Evolutionary conservation across 179 eudicot genomes (phyloP).

Genomic region (Beta corolliflora): DNA sequence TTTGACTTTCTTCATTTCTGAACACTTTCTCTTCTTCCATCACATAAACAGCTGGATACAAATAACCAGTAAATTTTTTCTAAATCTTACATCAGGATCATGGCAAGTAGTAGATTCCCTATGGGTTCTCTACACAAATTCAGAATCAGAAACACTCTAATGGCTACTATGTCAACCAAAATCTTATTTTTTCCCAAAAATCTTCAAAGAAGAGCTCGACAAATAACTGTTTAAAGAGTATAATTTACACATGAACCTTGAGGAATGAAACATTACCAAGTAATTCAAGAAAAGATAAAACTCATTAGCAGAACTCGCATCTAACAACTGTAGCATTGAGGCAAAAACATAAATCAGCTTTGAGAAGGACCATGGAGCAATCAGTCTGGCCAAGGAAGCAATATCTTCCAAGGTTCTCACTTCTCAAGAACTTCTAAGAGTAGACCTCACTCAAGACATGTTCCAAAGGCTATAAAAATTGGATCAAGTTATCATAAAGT

Average conservation of each 20-base stretch:
- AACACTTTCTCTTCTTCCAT: no score
- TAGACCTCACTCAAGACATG: neutral
- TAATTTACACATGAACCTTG: neutral
- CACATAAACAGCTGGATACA: no score
- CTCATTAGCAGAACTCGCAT: neutral
- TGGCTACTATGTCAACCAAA: no score
- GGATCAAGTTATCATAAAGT: neutral
- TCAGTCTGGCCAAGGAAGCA: neutral
- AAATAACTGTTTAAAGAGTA: neutral
- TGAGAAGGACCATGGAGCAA: neutral
- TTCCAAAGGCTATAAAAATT: neutral
- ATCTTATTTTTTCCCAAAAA: no score
- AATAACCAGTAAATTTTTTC: no score
- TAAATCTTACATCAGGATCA: no score
- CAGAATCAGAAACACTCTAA: no score
- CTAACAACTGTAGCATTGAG: neutral
- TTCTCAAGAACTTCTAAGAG: neutral
- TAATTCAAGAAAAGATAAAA: neutral
- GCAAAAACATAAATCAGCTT: neutral
- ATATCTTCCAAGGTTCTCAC: conserved; percentile 1
- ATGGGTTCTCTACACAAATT: no score
- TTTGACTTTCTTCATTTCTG: no score
- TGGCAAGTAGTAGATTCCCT: no score
- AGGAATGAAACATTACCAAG: neutral
- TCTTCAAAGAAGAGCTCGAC: no score